Evolutionary conservation across 352 stramenopile genomes (phyloP), one percentile per base, ranked within the genome.

Genomic region (Globisporangium polare): DNA sequence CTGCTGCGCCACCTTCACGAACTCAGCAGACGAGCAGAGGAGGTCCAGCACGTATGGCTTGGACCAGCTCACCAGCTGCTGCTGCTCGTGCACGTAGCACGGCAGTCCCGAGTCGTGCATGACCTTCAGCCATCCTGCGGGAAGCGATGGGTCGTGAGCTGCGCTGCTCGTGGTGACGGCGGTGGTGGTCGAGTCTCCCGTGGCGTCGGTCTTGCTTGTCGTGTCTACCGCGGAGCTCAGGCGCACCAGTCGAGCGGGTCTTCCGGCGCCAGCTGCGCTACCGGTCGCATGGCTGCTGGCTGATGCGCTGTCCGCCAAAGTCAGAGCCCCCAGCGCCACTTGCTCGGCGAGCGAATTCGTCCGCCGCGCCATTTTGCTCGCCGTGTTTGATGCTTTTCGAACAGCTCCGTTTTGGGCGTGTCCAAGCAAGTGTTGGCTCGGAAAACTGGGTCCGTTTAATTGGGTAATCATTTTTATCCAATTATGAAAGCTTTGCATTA

Each of bases 11-110:
- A 84, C 61, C 1, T 63, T 59, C 47, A 80, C 54, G 24, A 88
- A 74, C 35, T 88, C 77, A 3, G 20, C 33, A 1, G 51, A 33
- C 46, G 58, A 67, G 22, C 65, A 52, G 22, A 73, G 54, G 6
- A 74, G 45, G 29, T 78, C 71, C 9, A 91, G 67, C 49, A 70
- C 59, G 53, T 94, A 94, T 37, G 86, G 86, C 50, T 77, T 67
- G 24, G 80, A 84, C 86, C 86, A 94, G 65, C 73, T 79, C 43
- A 94, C 81, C 15, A 90, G 60, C 9, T 73, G 70, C 29, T 78
- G 53, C 20, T 62, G 59, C 17, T 74, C 71, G 53, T 94, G 78
- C 59, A 90, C 69, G 58, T 83, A 94, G 64, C 83, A 94, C 15
- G 73, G 70, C 47, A 94, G 60, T 0, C 81, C 81, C 5, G 83